These are phyloP conservation scores for Sindora glabra DNA, from an alignment of 306 rosid species.

Conservation along the genomic window DNA sequence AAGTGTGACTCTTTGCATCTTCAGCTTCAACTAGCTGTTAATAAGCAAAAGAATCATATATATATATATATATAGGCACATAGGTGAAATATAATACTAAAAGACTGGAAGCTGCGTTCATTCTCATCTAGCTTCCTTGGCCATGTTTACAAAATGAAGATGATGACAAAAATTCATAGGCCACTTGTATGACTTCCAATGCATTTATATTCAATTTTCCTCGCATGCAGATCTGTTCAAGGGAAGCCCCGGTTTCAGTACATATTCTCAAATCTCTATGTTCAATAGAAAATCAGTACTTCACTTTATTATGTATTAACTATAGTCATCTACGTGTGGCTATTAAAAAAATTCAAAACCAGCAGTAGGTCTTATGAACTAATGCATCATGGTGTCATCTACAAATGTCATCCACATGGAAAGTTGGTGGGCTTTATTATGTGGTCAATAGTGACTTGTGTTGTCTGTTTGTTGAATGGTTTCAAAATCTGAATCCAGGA, in stretches of 20 bases:
- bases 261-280: slow-evolving; percentile 9
- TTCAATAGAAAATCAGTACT: slow-evolving; percentile 11
- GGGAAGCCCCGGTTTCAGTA: slow-evolving; percentile 6
- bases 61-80: neutral
- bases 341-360: slow-evolving; percentile 16
- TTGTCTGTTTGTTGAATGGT: slow-evolving; percentile 26
- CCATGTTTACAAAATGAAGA: too few species aligned
- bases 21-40: slow-evolving; percentile 2
- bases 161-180: neutral
- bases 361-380: slow-evolving; percentile 15
- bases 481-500: slow-evolving; percentile 18
- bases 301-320: slow-evolving; percentile 5
- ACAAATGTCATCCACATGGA: slow-evolving; percentile 26
- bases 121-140: neutral
- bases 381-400: slow-evolving; percentile 30
- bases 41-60: neutral
- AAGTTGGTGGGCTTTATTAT: slow-evolving; percentile 13
- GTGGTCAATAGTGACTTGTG: slow-evolving; percentile 5
- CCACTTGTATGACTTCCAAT: neutral
- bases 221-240: neutral
- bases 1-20: neutral
- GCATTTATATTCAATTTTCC: slow-evolving; percentile 1
- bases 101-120: neutral
- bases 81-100: neutral
- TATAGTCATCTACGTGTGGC: neutral